phyloP scores from a whole-genome alignment of 371 early-diverging fungal species.

The Smittium culicis region DNA sequence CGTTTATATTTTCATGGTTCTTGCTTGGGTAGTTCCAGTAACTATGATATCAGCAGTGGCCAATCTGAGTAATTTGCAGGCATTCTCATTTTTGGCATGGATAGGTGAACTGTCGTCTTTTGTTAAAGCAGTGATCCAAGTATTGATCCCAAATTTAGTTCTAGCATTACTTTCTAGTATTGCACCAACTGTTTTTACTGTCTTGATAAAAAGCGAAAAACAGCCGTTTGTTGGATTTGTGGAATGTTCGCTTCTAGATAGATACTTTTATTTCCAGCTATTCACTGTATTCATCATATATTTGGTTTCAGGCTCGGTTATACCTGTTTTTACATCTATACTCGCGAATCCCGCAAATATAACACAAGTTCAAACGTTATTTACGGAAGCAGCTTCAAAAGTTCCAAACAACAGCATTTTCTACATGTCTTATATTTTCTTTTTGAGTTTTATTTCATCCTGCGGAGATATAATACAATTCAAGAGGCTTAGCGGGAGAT shows the following conservation, averaged over 20 bases:
- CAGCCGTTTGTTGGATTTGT: constrained; percentile 41
- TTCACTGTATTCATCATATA: constrained; percentile 60
- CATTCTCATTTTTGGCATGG: constrained; percentile 34
- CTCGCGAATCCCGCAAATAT: constrained; percentile 18
- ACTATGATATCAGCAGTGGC: constrained; percentile 48
- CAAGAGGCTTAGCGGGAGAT: constrained; percentile 43
- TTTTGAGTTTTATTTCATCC: constrained; percentile 44
- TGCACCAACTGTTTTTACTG: constrained; percentile 51
- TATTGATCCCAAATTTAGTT: constrained; percentile 54
- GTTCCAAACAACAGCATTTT: constrained; percentile 55
- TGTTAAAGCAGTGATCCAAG: constrained; percentile 50
- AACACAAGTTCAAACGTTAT: not conserved
- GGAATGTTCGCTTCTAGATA: constrained; percentile 38
- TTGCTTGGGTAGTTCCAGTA: constrained; percentile 60
- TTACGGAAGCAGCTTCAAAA: constrained; percentile 16
- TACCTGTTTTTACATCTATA: constrained; percentile 30
- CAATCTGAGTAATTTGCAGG: constrained; percentile 39
- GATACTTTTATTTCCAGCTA: constrained; percentile 57
- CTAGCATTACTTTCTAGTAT: constrained; percentile 44
- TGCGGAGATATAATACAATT: constrained; percentile 46
- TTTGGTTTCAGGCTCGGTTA: constrained; percentile 48
- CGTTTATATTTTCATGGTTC: constrained; percentile 38
- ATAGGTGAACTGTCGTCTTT: constrained; percentile 17
- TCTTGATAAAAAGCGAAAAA: constrained; percentile 47
- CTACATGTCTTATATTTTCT: constrained; percentile 67